Evolutionary conservation across 2,329 filamentous ascomycete genomes (phyloP).

Genomic region (Cladosporium cucumerinum): DNA sequence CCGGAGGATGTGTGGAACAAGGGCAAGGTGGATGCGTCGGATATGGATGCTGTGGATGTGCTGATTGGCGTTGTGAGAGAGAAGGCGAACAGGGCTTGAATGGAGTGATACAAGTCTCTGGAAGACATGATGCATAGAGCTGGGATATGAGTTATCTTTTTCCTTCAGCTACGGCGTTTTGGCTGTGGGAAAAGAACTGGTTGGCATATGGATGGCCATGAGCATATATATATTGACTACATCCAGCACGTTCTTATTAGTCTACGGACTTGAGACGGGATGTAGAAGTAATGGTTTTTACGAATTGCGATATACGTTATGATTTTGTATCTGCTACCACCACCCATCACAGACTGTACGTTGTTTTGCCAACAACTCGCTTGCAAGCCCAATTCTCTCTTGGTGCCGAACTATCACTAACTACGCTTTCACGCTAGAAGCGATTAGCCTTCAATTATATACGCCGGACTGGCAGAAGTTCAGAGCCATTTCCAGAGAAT

Average conservation of each 20-base stretch:
- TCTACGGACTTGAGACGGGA: background rate
- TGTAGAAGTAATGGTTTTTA: background rate
- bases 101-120: background rate
- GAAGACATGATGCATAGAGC: background rate
- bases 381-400: background rate
- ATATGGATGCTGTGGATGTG: slow-evolving; percentile 81
- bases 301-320: background rate
- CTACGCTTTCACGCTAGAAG: background rate
- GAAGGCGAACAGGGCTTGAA: slow-evolving; percentile 12
- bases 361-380: background rate
- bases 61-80: slow-evolving; percentile 26
- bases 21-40: slow-evolving; percentile 66
- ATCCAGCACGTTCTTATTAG: background rate
- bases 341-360: too few relatives aligned
- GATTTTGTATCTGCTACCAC: too few relatives aligned
- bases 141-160: background rate
- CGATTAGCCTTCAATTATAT: background rate
- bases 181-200: background rate
- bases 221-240: background rate
- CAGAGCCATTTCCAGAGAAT: background rate
- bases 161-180: background rate
- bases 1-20: slow-evolving; percentile 56
- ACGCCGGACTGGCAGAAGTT: background rate
- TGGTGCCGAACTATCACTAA: background rate
- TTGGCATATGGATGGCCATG: background rate